Conservation (phyloP, 768 basidiomycete species). For the Pulveroboletus sp. region DNA sequence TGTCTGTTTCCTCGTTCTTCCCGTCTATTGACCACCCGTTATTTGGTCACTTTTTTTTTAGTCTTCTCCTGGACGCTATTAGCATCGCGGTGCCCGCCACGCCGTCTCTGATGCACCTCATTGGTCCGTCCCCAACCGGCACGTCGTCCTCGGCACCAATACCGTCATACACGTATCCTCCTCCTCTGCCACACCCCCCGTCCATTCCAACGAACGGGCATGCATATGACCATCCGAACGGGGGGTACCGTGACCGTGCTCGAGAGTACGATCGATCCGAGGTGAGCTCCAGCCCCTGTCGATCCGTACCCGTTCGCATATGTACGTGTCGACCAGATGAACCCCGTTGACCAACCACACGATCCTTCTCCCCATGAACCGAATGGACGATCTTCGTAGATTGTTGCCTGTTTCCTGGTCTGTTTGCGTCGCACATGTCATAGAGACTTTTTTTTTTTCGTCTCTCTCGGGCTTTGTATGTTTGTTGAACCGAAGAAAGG, state of each 20-base stretch:
- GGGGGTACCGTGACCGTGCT: conserved; percentile 24
- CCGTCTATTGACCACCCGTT: neutral
- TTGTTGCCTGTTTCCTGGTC: neutral
- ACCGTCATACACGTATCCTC: conserved; percentile 16
- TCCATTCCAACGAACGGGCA: conserved; percentile 24
- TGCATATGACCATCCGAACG: conserved; percentile 20
- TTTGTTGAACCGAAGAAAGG: neutral
- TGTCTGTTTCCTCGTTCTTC: neutral
- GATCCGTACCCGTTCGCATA: neutral
- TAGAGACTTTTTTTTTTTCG: neutral
- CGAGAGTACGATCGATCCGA: conserved; percentile 23
- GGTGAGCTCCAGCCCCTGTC: neutral
- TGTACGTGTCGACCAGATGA: neutral
- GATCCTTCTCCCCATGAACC: conserved; percentile 21
- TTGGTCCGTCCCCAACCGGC: conserved; percentile 24
- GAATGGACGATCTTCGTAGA: conserved; percentile 22
- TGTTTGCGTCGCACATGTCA: no score
- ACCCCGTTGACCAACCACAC: conserved; percentile 15
- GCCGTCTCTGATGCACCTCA: conserved; percentile 29
- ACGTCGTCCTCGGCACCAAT: conserved; percentile 16
- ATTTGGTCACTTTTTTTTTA: conserved; percentile 2
- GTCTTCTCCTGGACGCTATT: conserved; percentile 32
- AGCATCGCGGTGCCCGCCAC: conserved; percentile 30
- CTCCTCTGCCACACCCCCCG: conserved; percentile 5
- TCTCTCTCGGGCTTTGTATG: conserved; percentile 2